phyloP scores from a whole-genome alignment of 306 rosid genomes.

The Herpetospermum pedunculosum region DNA sequence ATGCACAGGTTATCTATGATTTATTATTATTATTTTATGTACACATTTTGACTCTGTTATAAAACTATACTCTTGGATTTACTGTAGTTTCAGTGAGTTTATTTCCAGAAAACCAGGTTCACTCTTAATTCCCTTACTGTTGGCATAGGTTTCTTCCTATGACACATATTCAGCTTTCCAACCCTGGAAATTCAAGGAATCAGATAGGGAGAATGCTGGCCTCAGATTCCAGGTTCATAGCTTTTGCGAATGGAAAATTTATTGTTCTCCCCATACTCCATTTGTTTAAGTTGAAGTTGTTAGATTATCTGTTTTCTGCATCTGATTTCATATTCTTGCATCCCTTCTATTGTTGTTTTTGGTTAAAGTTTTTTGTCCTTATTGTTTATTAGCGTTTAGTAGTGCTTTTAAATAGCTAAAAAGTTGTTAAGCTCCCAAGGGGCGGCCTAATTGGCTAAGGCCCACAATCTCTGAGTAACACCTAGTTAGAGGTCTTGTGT shows the following conservation, averaged over 20 bases:
- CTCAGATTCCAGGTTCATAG: constrained; percentile 61
- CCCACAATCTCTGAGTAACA: not conserved
- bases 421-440: not conserved
- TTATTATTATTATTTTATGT: not conserved
- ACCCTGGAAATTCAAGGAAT: constrained; percentile 64
- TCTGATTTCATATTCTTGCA: not conserved
- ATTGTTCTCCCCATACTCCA: not conserved
- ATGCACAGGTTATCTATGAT: constrained; percentile 63
- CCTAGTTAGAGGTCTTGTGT: not conserved
- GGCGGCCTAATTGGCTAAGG: not conserved
- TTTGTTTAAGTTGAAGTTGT: not conserved
- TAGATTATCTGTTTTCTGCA: not conserved
- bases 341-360: not conserved
- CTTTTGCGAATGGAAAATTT: constrained; percentile 8
- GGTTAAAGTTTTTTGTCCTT: not conserved
- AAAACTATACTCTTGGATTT: not conserved
- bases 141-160: constrained; percentile 60
- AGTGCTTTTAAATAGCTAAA: not conserved
- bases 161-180: constrained; percentile 63
- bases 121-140: constrained; percentile 2
- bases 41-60: not conserved
- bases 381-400: not conserved
- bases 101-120: constrained; percentile 1
- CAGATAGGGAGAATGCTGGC: constrained; percentile 79
- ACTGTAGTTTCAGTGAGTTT: not conserved